A percentile compares a stretch with the other conserved stretches of the same genome.
phyloP scores from a whole-genome alignment of 140 eudicot genomes.

The Cichorium intybus region DNA sequence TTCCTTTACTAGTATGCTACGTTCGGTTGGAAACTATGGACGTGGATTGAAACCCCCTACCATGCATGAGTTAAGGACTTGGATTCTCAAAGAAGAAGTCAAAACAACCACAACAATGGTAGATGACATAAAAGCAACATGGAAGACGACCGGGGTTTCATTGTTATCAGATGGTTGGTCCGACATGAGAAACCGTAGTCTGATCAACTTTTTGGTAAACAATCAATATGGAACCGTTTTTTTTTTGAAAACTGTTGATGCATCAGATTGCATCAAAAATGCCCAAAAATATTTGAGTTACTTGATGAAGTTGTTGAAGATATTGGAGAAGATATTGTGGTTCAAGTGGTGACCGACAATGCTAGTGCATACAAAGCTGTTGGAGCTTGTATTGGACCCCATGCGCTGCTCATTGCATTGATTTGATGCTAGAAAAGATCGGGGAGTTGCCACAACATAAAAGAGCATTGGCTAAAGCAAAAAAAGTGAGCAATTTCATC shows the following conservation, averaged over 20 bases:
- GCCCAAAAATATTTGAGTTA: slow-evolving; percentile 1
- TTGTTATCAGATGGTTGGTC: slow-evolving; percentile 10
- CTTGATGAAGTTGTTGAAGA: slow-evolving; percentile 14
- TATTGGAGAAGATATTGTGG: background rate
- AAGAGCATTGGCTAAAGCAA: background rate
- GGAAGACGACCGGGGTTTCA: background rate
- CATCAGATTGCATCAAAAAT: slow-evolving; percentile 1
- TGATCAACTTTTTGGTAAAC: slow-evolving; percentile 2
- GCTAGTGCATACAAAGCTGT: slow-evolving; percentile 5
- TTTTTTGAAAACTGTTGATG: background rate
- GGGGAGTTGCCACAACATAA: slow-evolving; percentile 2
- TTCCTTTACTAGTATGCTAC: slow-evolving; percentile 9
- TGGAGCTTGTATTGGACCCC: background rate
- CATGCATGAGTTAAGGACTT: too few relatives aligned
- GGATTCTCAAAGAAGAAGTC: too few relatives aligned
- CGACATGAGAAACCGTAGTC: background rate
- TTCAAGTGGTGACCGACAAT: slow-evolving; percentile 16
- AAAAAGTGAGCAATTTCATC: slow-evolving; percentile 4
- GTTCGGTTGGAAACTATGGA: slow-evolving; percentile 4
- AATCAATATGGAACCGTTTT: background rate
- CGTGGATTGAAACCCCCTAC: too few relatives aligned
- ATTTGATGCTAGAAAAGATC: background rate
- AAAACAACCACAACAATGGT: too few relatives aligned
- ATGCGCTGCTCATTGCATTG: slow-evolving; percentile 1
- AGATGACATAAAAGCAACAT: too few relatives aligned